These are phyloP conservation scores for Bertia moriformis DNA, from an alignment of 2,329 filamentous ascomycete species.

Conservation along the genomic window DNA sequence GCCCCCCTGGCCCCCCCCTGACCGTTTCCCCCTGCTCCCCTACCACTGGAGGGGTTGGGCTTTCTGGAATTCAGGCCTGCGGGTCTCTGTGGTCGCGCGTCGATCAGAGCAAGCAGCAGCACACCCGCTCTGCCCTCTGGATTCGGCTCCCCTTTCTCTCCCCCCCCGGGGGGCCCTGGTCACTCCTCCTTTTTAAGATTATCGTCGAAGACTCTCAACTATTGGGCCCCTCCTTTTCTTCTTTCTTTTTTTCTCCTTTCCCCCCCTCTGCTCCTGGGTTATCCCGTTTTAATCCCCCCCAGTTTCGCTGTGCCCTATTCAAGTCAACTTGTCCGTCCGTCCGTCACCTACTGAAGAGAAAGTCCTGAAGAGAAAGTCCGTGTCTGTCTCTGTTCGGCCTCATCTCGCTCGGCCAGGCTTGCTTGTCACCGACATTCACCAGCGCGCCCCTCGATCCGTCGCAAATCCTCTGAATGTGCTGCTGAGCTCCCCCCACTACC, in stretches of 20 bases:
- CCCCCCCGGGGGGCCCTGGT: too few relatives aligned
- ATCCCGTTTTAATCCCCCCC: too few relatives aligned
- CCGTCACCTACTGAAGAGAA: too few relatives aligned
- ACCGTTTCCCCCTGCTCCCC: neutral
- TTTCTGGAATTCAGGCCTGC: neutral
- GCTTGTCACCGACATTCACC: neutral
- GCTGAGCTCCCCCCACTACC: too few relatives aligned
- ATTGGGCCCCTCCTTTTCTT: neutral
- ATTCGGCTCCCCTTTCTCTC: neutral
- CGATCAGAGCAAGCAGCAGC: neutral
- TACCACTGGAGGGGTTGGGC: neutral
- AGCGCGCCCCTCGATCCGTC: too few relatives aligned
- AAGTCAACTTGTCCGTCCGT: too few relatives aligned
- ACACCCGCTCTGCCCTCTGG: neutral
- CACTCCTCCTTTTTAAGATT: neutral
- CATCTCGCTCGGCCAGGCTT: neutral
- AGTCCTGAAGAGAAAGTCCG: neutral
- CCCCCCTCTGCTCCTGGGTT: neutral
- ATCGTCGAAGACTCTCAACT: neutral
- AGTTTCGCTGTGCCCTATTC: neutral
- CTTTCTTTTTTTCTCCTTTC: neutral
- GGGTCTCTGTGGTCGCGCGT: neutral
- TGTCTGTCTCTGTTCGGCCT: neutral
- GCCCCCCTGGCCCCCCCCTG: too few relatives aligned
- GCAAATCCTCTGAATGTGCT: too few relatives aligned